Conservation (phyloP, 345 rosid species). For the Lepidium didymum region DNA sequence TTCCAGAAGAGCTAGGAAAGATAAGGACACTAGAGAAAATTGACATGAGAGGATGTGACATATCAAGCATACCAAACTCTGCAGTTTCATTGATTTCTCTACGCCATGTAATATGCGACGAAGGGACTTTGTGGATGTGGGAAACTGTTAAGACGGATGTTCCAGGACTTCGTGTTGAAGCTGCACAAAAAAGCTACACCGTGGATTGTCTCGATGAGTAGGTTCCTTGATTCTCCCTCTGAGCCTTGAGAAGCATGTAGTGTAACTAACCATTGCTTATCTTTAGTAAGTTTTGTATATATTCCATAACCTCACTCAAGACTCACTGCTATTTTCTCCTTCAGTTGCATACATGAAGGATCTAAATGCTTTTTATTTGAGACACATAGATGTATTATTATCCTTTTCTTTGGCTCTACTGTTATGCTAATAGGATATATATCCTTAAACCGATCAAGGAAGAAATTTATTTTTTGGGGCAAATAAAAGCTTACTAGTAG, state of each 20-base stretch:
- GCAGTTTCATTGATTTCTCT: slow-evolving; percentile 41
- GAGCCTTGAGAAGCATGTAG: background rate
- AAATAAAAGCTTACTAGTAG: no score
- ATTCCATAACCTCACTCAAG: background rate
- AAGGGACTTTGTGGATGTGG: slow-evolving; percentile 46
- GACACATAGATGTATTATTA: no score
- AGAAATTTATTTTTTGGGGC: no score
- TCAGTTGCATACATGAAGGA: no score
- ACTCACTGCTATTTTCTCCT: background rate
- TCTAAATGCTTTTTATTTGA: no score
- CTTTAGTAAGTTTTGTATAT: background rate
- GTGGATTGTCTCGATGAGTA: slow-evolving; percentile 70
- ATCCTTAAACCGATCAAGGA: no score
- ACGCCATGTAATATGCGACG: slow-evolving; percentile 58
- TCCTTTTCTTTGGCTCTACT: no score
- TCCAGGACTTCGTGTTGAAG: slow-evolving; percentile 48
- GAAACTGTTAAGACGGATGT: slow-evolving; percentile 35
- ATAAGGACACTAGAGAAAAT: slow-evolving; percentile 63
- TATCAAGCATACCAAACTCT: slow-evolving; percentile 44
- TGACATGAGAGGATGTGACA: slow-evolving; percentile 80
- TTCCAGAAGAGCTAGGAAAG: slow-evolving; percentile 58
- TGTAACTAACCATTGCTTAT: slow-evolving; percentile 4
- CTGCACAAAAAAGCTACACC: slow-evolving; percentile 46
- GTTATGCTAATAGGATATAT: no score
- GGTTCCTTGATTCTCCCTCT: background rate